These are phyloP conservation scores for Pyrrhoderma lamaoense DNA, from an alignment of 1,284 basidiomycete species.

Conservation along the genomic window DNA sequence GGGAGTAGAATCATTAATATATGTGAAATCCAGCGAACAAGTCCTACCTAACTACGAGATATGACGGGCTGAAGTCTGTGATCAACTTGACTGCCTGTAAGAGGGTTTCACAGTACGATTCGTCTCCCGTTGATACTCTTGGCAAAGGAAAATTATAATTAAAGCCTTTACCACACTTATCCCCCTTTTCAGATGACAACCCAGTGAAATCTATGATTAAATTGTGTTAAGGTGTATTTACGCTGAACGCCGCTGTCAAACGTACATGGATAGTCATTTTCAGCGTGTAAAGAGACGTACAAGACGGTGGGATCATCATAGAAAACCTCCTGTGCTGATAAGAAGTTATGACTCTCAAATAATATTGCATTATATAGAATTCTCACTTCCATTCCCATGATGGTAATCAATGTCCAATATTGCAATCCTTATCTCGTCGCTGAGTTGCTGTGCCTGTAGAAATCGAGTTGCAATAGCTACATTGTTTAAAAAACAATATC, in stretches of 20 bases:
- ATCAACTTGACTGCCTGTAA: constrained; percentile 22
- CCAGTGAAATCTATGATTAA: constrained; percentile 26
- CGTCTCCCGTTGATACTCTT: constrained; percentile 24
- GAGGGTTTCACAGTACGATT: constrained; percentile 25
- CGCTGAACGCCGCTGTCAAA: no score
- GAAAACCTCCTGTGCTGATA: constrained; percentile 30
- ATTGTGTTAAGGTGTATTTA: neutral
- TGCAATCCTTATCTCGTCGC: constrained; percentile 21
- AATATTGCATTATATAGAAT: neutral
- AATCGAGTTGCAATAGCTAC: constrained; percentile 29
- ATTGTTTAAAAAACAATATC: constrained; percentile 34
- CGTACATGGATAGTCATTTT: constrained; percentile 32
- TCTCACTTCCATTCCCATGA: constrained; percentile 33
- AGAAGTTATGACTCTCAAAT: no score
- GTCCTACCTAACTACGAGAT: constrained; percentile 29
- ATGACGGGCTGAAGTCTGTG: constrained; percentile 23
- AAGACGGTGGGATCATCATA: constrained; percentile 29
- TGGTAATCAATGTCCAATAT: constrained; percentile 36
- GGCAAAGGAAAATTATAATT: constrained; percentile 31
- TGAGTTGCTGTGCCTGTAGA: constrained; percentile 20
- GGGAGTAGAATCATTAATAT: neutral
- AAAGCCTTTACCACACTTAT: constrained; percentile 23
- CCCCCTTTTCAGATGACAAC: constrained; percentile 25
- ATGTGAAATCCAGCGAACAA: no score
- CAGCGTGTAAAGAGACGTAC: constrained; percentile 31